phyloP scores from a whole-genome alignment of 495 filamentous ascomycete genomes.

The Penicillium salamii region DNA sequence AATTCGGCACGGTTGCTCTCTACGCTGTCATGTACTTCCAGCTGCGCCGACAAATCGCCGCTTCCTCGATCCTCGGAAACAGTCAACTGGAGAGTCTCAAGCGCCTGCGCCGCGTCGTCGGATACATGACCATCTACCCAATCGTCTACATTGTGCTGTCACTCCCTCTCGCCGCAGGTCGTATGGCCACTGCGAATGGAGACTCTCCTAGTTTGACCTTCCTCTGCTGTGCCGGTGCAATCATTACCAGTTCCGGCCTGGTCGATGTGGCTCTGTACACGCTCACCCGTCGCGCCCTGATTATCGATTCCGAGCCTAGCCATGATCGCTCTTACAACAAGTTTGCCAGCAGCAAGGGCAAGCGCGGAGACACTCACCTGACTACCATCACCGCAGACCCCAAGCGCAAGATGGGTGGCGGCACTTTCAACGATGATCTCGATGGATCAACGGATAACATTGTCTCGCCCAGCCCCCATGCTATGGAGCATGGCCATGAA shows the following conservation, averaged over 20 bases:
- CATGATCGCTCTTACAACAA: conserved; percentile 36
- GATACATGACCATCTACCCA: conserved; percentile 74
- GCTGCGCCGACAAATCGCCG: conserved; percentile 47
- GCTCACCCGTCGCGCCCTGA: conserved; percentile 55
- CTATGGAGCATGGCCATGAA: conserved; percentile 18
- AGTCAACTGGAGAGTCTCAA: conserved; percentile 37
- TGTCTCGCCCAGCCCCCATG: conserved; percentile 20
- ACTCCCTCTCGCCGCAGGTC: conserved; percentile 65
- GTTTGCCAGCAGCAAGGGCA: conserved; percentile 30
- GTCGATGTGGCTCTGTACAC: conserved; percentile 72
- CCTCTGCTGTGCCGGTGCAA: conserved; percentile 66
- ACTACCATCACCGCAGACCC: conserved; percentile 37
- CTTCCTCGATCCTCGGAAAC: conserved; percentile 38
- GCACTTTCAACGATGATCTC: conserved; percentile 15
- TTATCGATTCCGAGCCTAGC: conserved; percentile 44
- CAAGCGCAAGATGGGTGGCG: conserved; percentile 19
- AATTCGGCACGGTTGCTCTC: conserved; percentile 60
- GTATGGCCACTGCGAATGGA: conserved; percentile 63
- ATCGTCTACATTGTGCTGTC: conserved; percentile 71
- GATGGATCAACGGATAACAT: conserved; percentile 43
- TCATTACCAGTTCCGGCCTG: conserved; percentile 72
- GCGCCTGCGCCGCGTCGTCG: conserved; percentile 49
- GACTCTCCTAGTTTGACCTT: conserved; percentile 51
- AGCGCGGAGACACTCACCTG: conserved; percentile 26
- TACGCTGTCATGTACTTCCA: conserved; percentile 65